phyloP scores from a whole-genome alignment of 2,329 filamentous ascomycete species.

The Salinomyces thailandicus region DNA sequence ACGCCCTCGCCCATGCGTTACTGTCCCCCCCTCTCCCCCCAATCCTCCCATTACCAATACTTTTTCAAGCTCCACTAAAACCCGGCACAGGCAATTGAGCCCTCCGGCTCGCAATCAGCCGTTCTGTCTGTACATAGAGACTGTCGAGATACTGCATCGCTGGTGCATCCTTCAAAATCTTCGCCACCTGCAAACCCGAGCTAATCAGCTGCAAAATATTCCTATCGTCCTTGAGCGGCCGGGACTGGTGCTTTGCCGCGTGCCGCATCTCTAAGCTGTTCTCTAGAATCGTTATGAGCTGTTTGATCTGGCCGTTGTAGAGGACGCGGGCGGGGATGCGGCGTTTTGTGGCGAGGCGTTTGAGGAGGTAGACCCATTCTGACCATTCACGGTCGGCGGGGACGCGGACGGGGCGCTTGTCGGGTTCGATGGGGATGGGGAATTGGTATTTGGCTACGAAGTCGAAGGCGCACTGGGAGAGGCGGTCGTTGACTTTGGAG shows the following conservation, averaged over 20 bases:
- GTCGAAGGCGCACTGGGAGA: constrained; percentile 79
- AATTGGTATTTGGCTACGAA: constrained; percentile 89
- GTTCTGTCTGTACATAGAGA: constrained; percentile 73
- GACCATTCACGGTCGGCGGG: constrained; percentile 79
- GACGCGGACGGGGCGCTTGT: constrained; percentile 66
- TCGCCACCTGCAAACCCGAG: constrained; percentile 76
- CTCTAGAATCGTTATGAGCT: constrained; percentile 77
- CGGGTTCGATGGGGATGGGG: constrained; percentile 70
- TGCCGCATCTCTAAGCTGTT: constrained; percentile 84
- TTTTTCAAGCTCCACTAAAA: background rate
- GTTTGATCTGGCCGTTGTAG: constrained; percentile 81
- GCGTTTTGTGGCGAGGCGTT: constrained; percentile 74
- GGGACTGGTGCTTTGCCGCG: constrained; percentile 70
- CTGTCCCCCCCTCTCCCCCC: too few species aligned
- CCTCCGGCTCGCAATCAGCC: constrained; percentile 51
- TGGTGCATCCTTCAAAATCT: constrained; percentile 71
- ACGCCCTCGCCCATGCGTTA: too few species aligned
- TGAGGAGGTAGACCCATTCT: constrained; percentile 82
- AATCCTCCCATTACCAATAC: too few species aligned
- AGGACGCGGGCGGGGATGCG: constrained; percentile 73
- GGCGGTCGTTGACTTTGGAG: constrained; percentile 68
- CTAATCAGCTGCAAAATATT: constrained; percentile 82
- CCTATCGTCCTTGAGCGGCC: constrained; percentile 76
- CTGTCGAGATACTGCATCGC: constrained; percentile 75
- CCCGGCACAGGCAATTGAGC: constrained; percentile 9